Evolutionary conservation across 1,284 basidiomycete species (phyloP), one percentile per base, ranked within the genome.

Genomic region (Uromyces viciae-fabae): DNA sequence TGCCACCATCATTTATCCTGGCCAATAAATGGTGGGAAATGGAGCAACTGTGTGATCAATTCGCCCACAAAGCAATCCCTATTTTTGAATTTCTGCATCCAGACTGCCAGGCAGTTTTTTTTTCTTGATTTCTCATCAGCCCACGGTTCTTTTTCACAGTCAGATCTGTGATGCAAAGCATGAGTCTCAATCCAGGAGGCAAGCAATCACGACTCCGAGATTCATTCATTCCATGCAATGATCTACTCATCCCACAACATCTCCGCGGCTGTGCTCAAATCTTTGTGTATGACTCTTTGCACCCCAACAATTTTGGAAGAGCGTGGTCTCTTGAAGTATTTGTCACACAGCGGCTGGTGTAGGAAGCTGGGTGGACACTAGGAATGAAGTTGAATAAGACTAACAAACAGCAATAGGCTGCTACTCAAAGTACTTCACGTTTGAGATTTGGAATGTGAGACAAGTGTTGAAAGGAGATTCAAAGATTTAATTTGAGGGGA

Each of bases 121-220:
- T 60, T 49, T 49, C n/a, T 71, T 46, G 68, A 71, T 28, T 71
- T 33, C 38, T 71, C 38, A 25, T 38, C 42, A 4, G 69, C 69
- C 5, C 69, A 72, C 22, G 9, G 49, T 19, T 38, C 69, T 7
- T 72, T 46, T 49, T 42, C 69, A 52, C 3, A 42, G 8, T 31
- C 42, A 11, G 69, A 38, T 4, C 42, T 72, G 8, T n/a, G 69
- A 52, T 72, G 19, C 49, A 42, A 8, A 49, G 28, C 42, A 72
- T 72, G 69, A 72, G 36, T 9, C 31, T 72, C 42, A 72, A 52
- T 25, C 69, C 69, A 3, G 69, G 42, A 25, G 40, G 69, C 31
- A 49, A 31, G 28, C 36, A 72, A 46, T n/a, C 69, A 17, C 42
- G 49, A 28, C 69, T 72, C 49, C 36, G 42, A 25, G 40, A 43